These are phyloP conservation scores for Avena atlantica DNA, from an alignment of 176 grass and related monocot species.

Conservation along the genomic window DNA sequence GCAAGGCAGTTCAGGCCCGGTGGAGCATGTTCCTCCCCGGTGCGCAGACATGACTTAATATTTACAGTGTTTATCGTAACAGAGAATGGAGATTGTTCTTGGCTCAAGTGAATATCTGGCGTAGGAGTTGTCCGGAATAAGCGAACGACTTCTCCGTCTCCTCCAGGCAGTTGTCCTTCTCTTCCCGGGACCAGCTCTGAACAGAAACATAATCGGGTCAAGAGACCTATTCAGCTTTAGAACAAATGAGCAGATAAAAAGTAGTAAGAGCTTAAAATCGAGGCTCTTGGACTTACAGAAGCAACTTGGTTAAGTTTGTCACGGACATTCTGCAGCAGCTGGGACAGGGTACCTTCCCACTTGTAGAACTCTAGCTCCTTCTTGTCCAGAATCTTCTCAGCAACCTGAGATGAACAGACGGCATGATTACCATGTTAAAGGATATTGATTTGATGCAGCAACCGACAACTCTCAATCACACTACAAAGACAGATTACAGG, in stretches of 20 bases:
- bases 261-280: background rate
- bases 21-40: slow-evolving; percentile 11
- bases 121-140: slow-evolving; percentile 71
- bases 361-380: slow-evolving; percentile 98
- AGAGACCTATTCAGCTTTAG: background rate
- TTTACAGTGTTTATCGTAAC: slow-evolving; percentile 33
- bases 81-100: background rate
- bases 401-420: slow-evolving; percentile 50
- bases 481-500: background rate
- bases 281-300: slow-evolving; percentile 47
- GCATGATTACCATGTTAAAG: background rate
- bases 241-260: background rate
- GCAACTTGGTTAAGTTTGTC: slow-evolving; percentile 83
- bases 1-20: background rate
- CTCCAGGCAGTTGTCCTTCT: slow-evolving; percentile 87
- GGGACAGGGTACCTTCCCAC: slow-evolving; percentile 81
- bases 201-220: background rate
- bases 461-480: background rate
- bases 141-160: slow-evolving; percentile 90
- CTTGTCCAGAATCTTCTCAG: slow-evolving; percentile 91
- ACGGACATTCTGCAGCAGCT: slow-evolving; percentile 84
- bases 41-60: slow-evolving; percentile 38
- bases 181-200: slow-evolving; percentile 83
- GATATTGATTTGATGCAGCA: background rate
- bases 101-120: slow-evolving; percentile 39